Conservation (phyloP, 805 yeast species). For the Cyberlindnera euphorbiae region DNA sequence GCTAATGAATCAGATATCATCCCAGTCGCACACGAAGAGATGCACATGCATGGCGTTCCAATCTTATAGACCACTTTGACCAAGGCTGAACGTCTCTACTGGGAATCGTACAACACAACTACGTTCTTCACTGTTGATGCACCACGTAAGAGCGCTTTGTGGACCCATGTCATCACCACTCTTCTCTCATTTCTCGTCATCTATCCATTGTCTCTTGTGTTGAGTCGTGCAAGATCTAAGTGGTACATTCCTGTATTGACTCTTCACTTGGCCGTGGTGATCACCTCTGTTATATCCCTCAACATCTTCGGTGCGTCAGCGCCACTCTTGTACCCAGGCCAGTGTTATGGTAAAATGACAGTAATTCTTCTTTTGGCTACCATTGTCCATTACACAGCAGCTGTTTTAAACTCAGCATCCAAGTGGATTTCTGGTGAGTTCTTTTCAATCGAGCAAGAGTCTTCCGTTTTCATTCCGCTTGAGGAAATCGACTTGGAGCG, state of each 20-base stretch:
- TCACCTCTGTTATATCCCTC: slow-evolving; percentile 50
- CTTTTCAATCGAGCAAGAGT: slow-evolving; percentile 8
- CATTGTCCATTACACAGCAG: slow-evolving; percentile 48
- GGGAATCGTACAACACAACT: slow-evolving; percentile 77
- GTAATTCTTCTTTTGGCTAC: slow-evolving; percentile 52
- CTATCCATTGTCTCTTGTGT: slow-evolving; percentile 65
- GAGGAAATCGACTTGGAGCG: slow-evolving; percentile 26
- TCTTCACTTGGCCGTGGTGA: slow-evolving; percentile 40
- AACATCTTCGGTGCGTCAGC: slow-evolving; percentile 54
- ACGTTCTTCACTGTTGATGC: slow-evolving; percentile 57
- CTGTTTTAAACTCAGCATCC: slow-evolving; percentile 44
- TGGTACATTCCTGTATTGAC: slow-evolving; percentile 57
- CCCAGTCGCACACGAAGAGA: slow-evolving; percentile 44
- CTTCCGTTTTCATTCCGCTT: slow-evolving; percentile 25
- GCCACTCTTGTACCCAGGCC: slow-evolving; percentile 69
- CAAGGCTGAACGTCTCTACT: slow-evolving; percentile 68
- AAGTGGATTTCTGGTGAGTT: slow-evolving; percentile 35
- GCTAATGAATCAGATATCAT: slow-evolving; percentile 14
- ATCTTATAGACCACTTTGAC: slow-evolving; percentile 61
- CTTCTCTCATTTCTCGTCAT: slow-evolving; percentile 43
- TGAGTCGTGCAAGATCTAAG: slow-evolving; percentile 53
- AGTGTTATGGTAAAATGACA: slow-evolving; percentile 66
- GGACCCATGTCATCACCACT: slow-evolving; percentile 47
- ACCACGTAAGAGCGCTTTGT: slow-evolving; percentile 47
- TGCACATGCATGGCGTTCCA: slow-evolving; percentile 65